phyloP scores from a whole-genome alignment of 495 filamentous ascomycete species.

The Podospora anserina region DNA sequence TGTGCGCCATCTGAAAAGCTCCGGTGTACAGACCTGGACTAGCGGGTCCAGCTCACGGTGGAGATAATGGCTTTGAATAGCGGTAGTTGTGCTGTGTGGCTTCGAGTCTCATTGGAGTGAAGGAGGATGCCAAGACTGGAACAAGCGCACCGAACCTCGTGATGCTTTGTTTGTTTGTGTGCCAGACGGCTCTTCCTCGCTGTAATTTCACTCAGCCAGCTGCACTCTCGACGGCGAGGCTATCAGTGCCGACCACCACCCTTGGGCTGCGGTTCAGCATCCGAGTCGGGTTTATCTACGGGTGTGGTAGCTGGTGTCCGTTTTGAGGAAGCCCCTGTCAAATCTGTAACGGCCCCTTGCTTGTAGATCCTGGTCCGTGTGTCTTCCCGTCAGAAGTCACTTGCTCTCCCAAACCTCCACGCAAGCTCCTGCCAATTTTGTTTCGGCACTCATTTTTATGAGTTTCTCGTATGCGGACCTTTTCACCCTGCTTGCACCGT shows the following conservation, averaged over 20 bases:
- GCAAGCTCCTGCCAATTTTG: conserved; percentile 29
- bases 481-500: not conserved
- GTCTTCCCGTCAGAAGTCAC: not conserved
- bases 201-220: conserved; percentile 36
- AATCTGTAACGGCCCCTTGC: conserved; percentile 35
- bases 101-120: not conserved
- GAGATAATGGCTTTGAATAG: not conserved
- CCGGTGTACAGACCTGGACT: conserved; percentile 8
- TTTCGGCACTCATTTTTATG: conserved; percentile 22
- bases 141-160: not conserved
- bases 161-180: conserved; percentile 10
- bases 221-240: conserved; percentile 12
- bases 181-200: conserved; percentile 40
- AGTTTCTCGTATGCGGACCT: conserved; percentile 25
- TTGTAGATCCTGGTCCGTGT: conserved; percentile 30
- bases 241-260: not conserved
- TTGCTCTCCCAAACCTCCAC: conserved; percentile 8
- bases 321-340: conserved; percentile 23
- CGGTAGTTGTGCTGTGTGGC: too few relatives aligned
- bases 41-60: conserved; percentile 5
- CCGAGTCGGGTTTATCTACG: not conserved
- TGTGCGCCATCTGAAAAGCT: conserved; percentile 3
- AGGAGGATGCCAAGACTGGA: not conserved
- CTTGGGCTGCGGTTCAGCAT: conserved; percentile 5
- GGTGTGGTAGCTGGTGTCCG: conserved; percentile 1